phyloP scores from a whole-genome alignment of 768 basidiomycete species.

The Amanita subjunquillea region DNA sequence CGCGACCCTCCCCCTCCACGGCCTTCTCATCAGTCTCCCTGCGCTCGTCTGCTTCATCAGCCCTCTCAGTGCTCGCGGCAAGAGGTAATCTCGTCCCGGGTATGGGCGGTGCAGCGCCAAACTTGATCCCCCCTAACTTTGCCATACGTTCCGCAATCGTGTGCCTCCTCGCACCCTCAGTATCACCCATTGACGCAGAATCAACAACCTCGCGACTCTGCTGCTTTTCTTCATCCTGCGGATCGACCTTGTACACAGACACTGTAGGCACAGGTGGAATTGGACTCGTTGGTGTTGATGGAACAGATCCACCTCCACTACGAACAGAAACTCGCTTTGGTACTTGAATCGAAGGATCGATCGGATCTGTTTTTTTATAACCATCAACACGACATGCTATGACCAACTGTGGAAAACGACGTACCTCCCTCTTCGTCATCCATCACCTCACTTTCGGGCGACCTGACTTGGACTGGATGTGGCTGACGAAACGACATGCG shows the following conservation, averaged over 20 bases:
- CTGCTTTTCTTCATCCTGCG: slow-evolving; percentile 21
- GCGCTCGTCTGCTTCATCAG: slow-evolving; percentile 10
- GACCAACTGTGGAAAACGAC: slow-evolving; percentile 11
- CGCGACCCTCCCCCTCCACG: slow-evolving; percentile 19
- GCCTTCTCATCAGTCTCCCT: slow-evolving; percentile 15
- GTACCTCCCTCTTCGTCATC: slow-evolving; percentile 57
- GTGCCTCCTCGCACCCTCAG: slow-evolving; percentile 42
- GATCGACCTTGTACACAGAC: slow-evolving; percentile 6
- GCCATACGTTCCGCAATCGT: slow-evolving; percentile 96
- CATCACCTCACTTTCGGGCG: slow-evolving; percentile 31
- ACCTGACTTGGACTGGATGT: slow-evolving; percentile 14
- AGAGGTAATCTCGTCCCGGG: slow-evolving; percentile 29
- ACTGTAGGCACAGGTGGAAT: background rate
- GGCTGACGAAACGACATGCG: slow-evolving; percentile 12
- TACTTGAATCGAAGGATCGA: slow-evolving; percentile 54
- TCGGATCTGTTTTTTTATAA: slow-evolving; percentile 39
- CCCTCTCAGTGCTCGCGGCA: background rate
- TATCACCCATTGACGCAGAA: slow-evolving; percentile 22
- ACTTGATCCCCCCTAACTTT: slow-evolving; percentile 76
- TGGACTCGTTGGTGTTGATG: background rate
- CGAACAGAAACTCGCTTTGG: slow-evolving; percentile 24
- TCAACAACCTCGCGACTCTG: background rate
- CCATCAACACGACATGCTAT: slow-evolving; percentile 1
- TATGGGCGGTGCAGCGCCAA: slow-evolving; percentile 56
- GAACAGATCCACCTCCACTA: background rate